These are phyloP conservation scores for Aristolochia contorta DNA, from an alignment of 164 flowering plant genomes.

Conservation along the genomic window DNA sequence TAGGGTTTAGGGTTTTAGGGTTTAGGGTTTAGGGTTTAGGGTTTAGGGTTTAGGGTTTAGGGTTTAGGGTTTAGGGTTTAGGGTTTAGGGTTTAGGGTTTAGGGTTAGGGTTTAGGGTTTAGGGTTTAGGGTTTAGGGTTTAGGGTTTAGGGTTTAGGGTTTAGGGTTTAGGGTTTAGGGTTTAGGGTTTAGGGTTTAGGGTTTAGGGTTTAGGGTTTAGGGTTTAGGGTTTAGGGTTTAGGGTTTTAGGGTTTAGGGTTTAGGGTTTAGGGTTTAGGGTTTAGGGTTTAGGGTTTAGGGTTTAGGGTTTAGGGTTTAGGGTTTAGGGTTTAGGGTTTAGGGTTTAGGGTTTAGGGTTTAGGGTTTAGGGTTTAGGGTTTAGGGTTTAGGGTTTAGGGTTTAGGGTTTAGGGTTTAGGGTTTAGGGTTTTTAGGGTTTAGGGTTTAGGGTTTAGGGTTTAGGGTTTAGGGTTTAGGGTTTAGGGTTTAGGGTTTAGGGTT, in stretches of 20 bases:
- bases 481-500: too few species aligned
- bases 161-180: not conserved
- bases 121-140: conserved; percentile 4
- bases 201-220: not conserved
- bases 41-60: too few species aligned
- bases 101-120: conserved; percentile 2
- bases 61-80: too few species aligned
- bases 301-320: conserved; percentile 2
- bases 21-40: not conserved
- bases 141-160: conserved; percentile 3
- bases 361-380: conserved; percentile 4
- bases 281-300: conserved; percentile 3
- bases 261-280: conserved; percentile 2
- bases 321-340: not conserved
- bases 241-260: conserved; percentile 1
- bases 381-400: not conserved
- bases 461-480: too few species aligned
- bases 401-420: not conserved
- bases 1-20: conserved; percentile 1
- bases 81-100: not conserved
- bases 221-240: not conserved
- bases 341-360: not conserved
- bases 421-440: not conserved
- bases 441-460: too few species aligned
- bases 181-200: not conserved